phyloP scores from a whole-genome alignment of 2,329 filamentous ascomycete species.

The Emergomyces africanus region DNA sequence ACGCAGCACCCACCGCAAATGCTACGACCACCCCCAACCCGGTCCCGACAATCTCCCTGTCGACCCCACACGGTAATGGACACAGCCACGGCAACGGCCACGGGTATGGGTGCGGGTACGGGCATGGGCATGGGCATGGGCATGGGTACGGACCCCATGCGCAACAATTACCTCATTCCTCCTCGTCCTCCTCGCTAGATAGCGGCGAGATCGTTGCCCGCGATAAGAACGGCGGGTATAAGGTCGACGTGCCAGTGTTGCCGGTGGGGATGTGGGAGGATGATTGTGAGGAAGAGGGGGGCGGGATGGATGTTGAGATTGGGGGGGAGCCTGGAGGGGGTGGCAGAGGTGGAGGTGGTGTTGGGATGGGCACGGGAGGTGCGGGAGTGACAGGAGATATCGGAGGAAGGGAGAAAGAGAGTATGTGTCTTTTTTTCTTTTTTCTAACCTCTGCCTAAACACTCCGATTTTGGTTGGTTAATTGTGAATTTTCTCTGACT shows the following conservation, averaged over 20 bases:
- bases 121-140: neutral
- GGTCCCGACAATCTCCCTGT: neutral
- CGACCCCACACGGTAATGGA: neutral
- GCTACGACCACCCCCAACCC: slow-evolving; percentile 1
- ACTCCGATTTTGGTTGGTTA: neutral
- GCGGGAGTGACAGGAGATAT: slow-evolving; percentile 38
- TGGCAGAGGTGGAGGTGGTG: slow-evolving; percentile 23
- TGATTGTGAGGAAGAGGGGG: slow-evolving; percentile 28
- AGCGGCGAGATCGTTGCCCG: slow-evolving; percentile 38
- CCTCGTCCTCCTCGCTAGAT: neutral
- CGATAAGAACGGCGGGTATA: slow-evolving; percentile 37
- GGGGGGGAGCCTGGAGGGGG: slow-evolving; percentile 37
- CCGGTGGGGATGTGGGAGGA: slow-evolving; percentile 24
- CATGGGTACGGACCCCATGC: neutral
- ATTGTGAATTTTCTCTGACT: neutral
- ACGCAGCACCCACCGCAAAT: neutral
- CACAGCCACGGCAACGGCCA: neutral
- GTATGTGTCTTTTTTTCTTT: slow-evolving; percentile 17
- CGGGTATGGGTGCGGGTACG: neutral
- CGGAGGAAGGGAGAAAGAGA: slow-evolving; percentile 27
- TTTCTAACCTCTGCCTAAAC: neutral
- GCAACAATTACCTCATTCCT: neutral
- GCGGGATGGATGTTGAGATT: slow-evolving; percentile 12
- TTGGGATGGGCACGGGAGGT: slow-evolving; percentile 27
- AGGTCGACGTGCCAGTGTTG: slow-evolving; percentile 33